Conservation (phyloP, 2,329 filamentous ascomycete genomes). For the Madurella mycetomatis region DNA sequence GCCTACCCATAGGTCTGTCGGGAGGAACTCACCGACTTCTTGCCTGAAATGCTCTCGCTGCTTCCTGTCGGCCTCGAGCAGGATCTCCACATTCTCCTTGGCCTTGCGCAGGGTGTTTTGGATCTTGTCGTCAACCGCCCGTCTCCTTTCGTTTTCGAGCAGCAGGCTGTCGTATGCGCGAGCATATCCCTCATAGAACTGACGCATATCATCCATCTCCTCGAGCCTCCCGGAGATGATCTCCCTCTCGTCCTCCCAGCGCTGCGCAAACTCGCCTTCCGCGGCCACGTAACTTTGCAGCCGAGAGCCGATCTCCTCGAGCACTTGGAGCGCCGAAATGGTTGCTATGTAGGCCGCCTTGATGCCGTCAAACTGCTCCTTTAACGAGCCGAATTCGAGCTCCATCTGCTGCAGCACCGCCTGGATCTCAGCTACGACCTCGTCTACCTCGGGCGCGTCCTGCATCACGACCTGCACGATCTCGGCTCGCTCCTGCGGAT, state of each 20-base stretch:
- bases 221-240: slow-evolving; percentile 64
- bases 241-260: slow-evolving; percentile 72
- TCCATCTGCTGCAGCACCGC: slow-evolving; percentile 77
- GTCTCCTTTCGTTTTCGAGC: slow-evolving; percentile 75
- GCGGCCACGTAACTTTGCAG: slow-evolving; percentile 62
- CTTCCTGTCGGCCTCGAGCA: slow-evolving; percentile 67
- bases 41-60: slow-evolving; percentile 74
- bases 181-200: slow-evolving; percentile 85
- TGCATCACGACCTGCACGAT: slow-evolving; percentile 77
- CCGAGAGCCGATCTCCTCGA: slow-evolving; percentile 64
- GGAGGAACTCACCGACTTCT: slow-evolving; percentile 81
- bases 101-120: slow-evolving; percentile 72
- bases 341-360: slow-evolving; percentile 54
- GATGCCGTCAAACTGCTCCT: slow-evolving; percentile 57
- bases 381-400: slow-evolving; percentile 58
- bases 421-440: slow-evolving; percentile 65
- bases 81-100: slow-evolving; percentile 67
- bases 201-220: slow-evolving; percentile 70
- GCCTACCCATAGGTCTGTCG: slow-evolving; percentile 81
- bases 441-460: slow-evolving; percentile 64
- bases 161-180: slow-evolving; percentile 80
- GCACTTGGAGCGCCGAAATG: slow-evolving; percentile 57
- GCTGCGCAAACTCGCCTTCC: slow-evolving; percentile 57
- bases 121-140: slow-evolving; percentile 68
- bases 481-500: slow-evolving; percentile 69